Percentiles rank a stretch among this genome's conserved stretches.
These are phyloP conservation scores for Zalerion maritima DNA, from an alignment of 495 filamentous ascomycete genomes.

Conservation along the genomic window DNA sequence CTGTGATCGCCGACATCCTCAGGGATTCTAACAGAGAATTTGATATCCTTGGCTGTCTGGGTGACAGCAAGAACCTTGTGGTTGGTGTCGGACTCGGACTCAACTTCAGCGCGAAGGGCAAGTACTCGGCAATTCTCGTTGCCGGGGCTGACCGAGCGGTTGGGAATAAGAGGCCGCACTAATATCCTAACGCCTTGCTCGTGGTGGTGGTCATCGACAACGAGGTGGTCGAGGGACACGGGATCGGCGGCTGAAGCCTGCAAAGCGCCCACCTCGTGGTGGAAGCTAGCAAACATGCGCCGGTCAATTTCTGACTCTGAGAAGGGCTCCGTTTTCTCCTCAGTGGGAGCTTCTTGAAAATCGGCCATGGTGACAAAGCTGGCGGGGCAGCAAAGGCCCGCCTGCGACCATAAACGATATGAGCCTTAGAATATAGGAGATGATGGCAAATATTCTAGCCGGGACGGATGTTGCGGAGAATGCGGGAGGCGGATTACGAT, in stretches of 20 bases:
- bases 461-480: background rate
- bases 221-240: constrained; percentile 28
- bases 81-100: constrained; percentile 22
- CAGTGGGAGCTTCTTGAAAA: constrained; percentile 18
- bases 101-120: constrained; percentile 28
- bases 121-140: constrained; percentile 30
- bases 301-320: constrained; percentile 32
- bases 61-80: constrained; percentile 35
- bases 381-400: constrained; percentile 4
- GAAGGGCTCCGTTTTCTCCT: constrained; percentile 36
- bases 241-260: constrained; percentile 17
- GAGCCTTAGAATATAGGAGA: background rate
- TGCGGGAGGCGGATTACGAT: constrained; percentile 1
- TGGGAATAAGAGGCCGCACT: constrained; percentile 29
- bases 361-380: constrained; percentile 27
- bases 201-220: constrained; percentile 26
- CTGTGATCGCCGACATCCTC: constrained; percentile 16
- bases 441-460: background rate
- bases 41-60: constrained; percentile 33
- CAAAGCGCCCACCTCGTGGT: constrained; percentile 17
- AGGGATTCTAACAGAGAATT: constrained; percentile 33
- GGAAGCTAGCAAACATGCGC: constrained; percentile 18
- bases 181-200: constrained; percentile 30
- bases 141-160: constrained; percentile 31
- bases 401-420: constrained; percentile 4